Conservation (phyloP, 2,329 filamentous ascomycete species). For the Botrytis hyacinthi region DNA sequence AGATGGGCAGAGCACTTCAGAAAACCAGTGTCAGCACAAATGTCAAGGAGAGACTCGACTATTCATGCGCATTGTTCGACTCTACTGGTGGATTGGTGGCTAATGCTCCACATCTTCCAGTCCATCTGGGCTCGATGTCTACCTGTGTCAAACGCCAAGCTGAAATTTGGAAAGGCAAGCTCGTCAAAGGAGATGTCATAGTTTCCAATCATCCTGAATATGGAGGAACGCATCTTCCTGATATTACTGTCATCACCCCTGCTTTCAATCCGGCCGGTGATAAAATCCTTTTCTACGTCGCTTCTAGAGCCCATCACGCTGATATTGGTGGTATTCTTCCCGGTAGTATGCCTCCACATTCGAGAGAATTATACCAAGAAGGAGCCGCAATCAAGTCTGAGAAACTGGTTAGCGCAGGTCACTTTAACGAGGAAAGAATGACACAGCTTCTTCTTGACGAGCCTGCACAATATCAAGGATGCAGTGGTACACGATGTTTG, state of each 20-base stretch:
- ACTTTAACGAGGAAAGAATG: slow-evolving; percentile 76
- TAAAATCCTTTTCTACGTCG: slow-evolving; percentile 34
- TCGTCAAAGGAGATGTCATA: slow-evolving; percentile 77
- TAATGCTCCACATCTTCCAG: slow-evolving; percentile 77
- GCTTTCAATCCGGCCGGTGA: slow-evolving; percentile 67
- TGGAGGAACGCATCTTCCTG: slow-evolving; percentile 78
- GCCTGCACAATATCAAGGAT: slow-evolving; percentile 72
- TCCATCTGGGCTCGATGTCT: slow-evolving; percentile 82
- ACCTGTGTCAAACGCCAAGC: slow-evolving; percentile 78
- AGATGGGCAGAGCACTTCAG: slow-evolving; percentile 76
- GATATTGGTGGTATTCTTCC: slow-evolving; percentile 83
- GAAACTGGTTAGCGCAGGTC: slow-evolving; percentile 72
- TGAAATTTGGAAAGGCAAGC: slow-evolving; percentile 73
- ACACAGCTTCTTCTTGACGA: slow-evolving; percentile 69
- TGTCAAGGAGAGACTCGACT: slow-evolving; percentile 79
- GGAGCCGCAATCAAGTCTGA: slow-evolving; percentile 63
- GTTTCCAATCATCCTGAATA: slow-evolving; percentile 84
- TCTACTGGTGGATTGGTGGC: slow-evolving; percentile 72
- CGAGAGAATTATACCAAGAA: slow-evolving; percentile 62
- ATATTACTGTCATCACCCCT: slow-evolving; percentile 79
- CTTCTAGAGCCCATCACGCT: slow-evolving; percentile 65
- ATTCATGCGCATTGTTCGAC: slow-evolving; percentile 80
- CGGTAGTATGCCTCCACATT: slow-evolving; percentile 79
- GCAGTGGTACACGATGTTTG: slow-evolving; percentile 74
- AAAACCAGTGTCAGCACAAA: slow-evolving; percentile 80